phyloP scores from a whole-genome alignment of 164 flowering plant species.

The Vitis rotundifolia region DNA sequence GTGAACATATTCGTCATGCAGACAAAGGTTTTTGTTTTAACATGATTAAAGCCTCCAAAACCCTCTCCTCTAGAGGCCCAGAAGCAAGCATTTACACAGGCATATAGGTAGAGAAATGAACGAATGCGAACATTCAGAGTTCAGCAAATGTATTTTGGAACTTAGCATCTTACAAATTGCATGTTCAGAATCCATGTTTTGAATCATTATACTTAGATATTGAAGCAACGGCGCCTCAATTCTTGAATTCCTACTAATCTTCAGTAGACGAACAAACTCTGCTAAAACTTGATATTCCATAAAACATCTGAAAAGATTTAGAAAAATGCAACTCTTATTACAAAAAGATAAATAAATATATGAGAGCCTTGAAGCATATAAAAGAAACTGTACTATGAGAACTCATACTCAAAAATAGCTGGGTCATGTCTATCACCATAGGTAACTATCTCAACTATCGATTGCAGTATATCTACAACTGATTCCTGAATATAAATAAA shows the following conservation, averaged over 20 bases:
- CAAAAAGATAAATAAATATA: neutral
- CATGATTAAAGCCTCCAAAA: neutral
- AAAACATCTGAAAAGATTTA: slow-evolving; percentile 46
- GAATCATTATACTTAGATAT: slow-evolving; percentile 71
- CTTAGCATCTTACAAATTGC: slow-evolving; percentile 57
- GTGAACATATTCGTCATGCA: neutral
- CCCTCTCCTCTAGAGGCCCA: neutral
- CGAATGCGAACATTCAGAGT: neutral
- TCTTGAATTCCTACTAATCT: slow-evolving; percentile 47
- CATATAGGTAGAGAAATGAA: neutral
- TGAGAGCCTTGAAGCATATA: neutral
- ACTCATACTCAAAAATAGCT: slow-evolving; percentile 62
- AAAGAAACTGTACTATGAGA: neutral
- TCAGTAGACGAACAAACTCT: slow-evolving; percentile 62
- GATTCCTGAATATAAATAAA: slow-evolving; percentile 40
- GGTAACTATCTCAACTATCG: slow-evolving; percentile 66
- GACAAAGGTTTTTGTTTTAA: neutral
- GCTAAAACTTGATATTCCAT: slow-evolving; percentile 72
- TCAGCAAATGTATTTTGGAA: slow-evolving; percentile 3
- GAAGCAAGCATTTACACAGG: neutral
- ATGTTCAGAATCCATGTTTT: slow-evolving; percentile 60
- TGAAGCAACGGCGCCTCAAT: slow-evolving; percentile 63
- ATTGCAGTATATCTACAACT: slow-evolving; percentile 55
- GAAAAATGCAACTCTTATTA: neutral
- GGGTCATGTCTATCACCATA: slow-evolving; percentile 66